Conservation (phyloP, 805 yeast species). For the Suhomyces prunicola region DNA sequence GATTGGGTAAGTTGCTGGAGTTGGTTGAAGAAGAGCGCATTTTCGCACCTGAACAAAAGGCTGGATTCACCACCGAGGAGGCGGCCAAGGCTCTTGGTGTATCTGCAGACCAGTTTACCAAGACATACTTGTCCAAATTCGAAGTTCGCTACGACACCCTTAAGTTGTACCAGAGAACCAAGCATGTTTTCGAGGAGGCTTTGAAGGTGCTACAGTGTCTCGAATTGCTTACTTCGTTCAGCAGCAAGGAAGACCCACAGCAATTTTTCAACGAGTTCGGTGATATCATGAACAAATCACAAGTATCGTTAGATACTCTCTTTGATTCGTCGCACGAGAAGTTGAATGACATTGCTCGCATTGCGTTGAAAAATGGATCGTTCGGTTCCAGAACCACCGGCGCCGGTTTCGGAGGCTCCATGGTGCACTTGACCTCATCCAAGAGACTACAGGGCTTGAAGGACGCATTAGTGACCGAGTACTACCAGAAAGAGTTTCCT, state of each 20-base stretch:
- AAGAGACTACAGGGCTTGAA: conserved; percentile 37
- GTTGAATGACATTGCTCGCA: conserved; percentile 49
- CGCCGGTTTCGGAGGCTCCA: conserved; percentile 77
- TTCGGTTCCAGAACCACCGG: conserved; percentile 72
- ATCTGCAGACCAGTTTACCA: conserved; percentile 41
- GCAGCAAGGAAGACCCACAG: conserved; percentile 7
- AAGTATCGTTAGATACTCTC: conserved; percentile 45
- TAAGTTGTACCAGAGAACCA: conserved; percentile 54
- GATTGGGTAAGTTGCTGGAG: conserved; percentile 39
- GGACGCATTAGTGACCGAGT: conserved; percentile 46
- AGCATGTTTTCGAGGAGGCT: conserved; percentile 63
- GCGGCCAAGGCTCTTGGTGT: conserved; percentile 44
- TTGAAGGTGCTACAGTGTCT: conserved; percentile 54
- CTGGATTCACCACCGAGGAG: conserved; percentile 51
- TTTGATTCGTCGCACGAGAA: conserved; percentile 57
- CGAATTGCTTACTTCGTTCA: conserved; percentile 28
- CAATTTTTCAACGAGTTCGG: conserved; percentile 48
- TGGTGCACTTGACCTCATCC: conserved; percentile 58
- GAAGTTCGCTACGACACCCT: conserved; percentile 58
- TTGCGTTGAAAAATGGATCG: conserved; percentile 56
- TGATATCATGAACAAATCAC: conserved; percentile 55
- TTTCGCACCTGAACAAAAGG: conserved; percentile 24
- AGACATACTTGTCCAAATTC: conserved; percentile 45
- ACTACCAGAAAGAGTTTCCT: conserved; percentile 50
- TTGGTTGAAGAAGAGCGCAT: conserved; percentile 42